A percentile compares a stretch with the other conserved stretches of the same genome.
Evolutionary conservation across 805 yeast species (phyloP).

Genomic region (Maudiozyma serrabonitensis): DNA sequence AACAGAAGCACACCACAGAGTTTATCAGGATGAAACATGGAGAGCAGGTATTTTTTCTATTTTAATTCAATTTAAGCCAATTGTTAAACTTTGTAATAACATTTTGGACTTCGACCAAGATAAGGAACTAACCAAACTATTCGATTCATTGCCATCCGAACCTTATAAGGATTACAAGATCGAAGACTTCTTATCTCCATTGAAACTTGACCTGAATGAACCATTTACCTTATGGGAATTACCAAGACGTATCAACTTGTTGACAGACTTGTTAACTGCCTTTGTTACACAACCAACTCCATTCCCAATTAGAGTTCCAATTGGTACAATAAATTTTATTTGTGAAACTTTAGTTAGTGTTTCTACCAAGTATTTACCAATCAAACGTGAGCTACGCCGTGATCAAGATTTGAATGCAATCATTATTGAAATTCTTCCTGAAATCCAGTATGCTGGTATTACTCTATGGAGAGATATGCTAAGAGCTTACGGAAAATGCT

Average conservation of each 20-base stretch:
- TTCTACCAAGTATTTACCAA: slow-evolving; percentile 43
- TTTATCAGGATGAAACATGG: slow-evolving; percentile 37
- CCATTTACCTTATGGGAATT: slow-evolving; percentile 44
- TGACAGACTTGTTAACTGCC: slow-evolving; percentile 37
- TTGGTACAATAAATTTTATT: slow-evolving; percentile 45
- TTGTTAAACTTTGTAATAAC: slow-evolving; percentile 46
- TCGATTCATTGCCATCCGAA: slow-evolving; percentile 33
- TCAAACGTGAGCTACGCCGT: slow-evolving; percentile 48
- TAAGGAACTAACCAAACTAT: slow-evolving; percentile 34
- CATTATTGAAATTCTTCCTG: slow-evolving; percentile 35
- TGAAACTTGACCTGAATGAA: slow-evolving; percentile 50
- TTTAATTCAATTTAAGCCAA: slow-evolving; percentile 45
- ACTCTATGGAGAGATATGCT: slow-evolving; percentile 29
- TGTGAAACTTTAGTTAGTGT: slow-evolving; percentile 48
- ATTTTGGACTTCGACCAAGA: slow-evolving; percentile 52
- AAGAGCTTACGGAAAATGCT: slow-evolving; percentile 24
- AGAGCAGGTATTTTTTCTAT: slow-evolving; percentile 38
- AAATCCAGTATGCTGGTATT: slow-evolving; percentile 39
- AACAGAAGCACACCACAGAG: slow-evolving; percentile 26
- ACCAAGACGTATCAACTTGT: slow-evolving; percentile 39
- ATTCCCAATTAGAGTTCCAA: slow-evolving; percentile 48
- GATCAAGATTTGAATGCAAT: slow-evolving; percentile 39
- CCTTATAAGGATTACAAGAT: slow-evolving; percentile 2
- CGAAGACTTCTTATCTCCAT: slow-evolving; percentile 34
- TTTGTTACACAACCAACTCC: slow-evolving; percentile 46